Percentiles rank a stretch among this genome's conserved stretches.
phyloP scores from a whole-genome alignment of 2,329 filamentous ascomycete species.

The Zelopaecilomyces penicillatus region DNA sequence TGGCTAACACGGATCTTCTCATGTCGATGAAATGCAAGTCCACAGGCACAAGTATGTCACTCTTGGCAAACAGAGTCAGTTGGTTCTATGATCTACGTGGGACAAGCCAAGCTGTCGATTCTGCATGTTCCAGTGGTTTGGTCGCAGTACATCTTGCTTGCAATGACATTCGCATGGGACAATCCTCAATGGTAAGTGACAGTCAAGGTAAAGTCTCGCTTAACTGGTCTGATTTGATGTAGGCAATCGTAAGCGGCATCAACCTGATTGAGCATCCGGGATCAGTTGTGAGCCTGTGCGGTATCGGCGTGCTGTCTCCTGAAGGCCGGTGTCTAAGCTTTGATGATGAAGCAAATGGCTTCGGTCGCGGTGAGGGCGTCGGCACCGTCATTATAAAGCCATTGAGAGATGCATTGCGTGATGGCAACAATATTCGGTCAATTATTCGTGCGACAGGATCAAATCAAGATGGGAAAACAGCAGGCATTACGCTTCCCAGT shows the following conservation, averaged over 20 bases:
- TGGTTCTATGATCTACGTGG: constrained; percentile 10
- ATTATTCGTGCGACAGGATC: constrained; percentile 39
- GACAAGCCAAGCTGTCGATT: constrained; percentile 22
- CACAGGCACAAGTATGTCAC: constrained; percentile 7
- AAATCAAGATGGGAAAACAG: constrained; percentile 44
- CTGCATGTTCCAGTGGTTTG: constrained; percentile 26
- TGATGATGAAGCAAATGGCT: constrained; percentile 37
- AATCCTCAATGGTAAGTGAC: background rate
- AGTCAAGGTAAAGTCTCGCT: constrained; percentile 19
- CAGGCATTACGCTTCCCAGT: constrained; percentile 9
- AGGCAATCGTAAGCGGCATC: constrained; percentile 8
- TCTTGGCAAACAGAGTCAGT: constrained; percentile 6
- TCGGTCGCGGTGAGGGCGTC: constrained; percentile 32
- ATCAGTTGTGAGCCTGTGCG: too few relatives aligned
- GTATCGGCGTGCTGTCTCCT: constrained; percentile 8
- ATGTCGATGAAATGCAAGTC: too few relatives aligned
- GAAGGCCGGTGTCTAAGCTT: constrained; percentile 15
- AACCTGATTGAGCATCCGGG: background rate
- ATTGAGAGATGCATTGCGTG: constrained; percentile 28
- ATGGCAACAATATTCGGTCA: constrained; percentile 42
- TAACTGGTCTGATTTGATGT: constrained; percentile 15
- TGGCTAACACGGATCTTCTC: constrained; percentile 3
- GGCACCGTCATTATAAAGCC: constrained; percentile 35
- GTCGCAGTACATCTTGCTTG: constrained; percentile 22
- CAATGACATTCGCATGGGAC: background rate